Conservation (phyloP, 306 rosid species). For the Cucurbita argyrosperma region DNA sequence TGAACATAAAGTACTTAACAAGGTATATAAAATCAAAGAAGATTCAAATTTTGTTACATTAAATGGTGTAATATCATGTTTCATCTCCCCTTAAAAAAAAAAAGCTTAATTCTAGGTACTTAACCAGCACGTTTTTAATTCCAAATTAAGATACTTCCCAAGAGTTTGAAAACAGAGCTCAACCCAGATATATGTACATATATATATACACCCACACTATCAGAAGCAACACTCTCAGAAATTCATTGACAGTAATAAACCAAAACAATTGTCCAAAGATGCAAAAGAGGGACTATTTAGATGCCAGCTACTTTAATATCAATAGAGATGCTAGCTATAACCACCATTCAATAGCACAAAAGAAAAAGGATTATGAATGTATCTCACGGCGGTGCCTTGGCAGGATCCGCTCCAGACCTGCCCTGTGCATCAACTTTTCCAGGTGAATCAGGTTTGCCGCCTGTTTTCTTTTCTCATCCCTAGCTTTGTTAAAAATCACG, state of each 20-base stretch:
- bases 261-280: neutral
- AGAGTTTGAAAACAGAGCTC: neutral
- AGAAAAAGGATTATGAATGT: neutral
- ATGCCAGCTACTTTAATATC: neutral
- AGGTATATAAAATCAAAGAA: neutral
- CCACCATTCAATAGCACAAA: neutral
- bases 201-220: neutral
- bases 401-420: neutral
- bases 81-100: neutral
- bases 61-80: neutral
- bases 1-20: neutral
- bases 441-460: slow-evolving; percentile 6
- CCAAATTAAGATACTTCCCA: neutral
- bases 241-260: neutral
- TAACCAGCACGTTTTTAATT: neutral
- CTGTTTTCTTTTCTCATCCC: slow-evolving; percentile 10
- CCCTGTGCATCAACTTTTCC: slow-evolving; percentile 3
- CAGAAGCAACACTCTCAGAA: neutral
- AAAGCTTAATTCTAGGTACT: neutral
- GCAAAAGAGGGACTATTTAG: neutral
- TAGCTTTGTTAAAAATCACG: slow-evolving; percentile 10
- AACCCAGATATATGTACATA: neutral
- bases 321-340: neutral
- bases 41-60: neutral
- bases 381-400: slow-evolving; percentile 6